Conservation (phyloP, 2,329 filamentous ascomycete species). For the Aspergillus thermomutatus region DNA sequence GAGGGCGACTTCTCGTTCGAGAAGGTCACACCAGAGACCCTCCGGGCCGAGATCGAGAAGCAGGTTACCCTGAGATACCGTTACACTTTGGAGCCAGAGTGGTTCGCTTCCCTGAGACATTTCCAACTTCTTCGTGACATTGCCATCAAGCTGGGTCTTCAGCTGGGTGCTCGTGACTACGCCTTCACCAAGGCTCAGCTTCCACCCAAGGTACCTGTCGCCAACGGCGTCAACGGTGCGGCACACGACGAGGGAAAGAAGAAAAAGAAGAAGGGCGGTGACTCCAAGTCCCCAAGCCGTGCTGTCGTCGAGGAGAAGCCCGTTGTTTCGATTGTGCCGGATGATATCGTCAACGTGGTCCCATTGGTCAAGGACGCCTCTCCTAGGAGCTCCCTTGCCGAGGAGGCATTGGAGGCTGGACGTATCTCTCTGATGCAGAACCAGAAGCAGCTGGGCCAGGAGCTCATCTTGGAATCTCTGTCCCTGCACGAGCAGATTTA, state of each 20-base stretch:
- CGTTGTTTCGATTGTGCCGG: constrained; percentile 67
- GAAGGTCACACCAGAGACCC: constrained; percentile 67
- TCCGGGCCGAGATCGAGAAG: constrained; percentile 66
- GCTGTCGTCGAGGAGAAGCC: constrained; percentile 43
- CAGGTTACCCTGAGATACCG: constrained; percentile 74
- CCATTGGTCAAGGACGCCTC: constrained; percentile 92
- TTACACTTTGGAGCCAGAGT: constrained; percentile 66
- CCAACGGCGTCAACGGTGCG: constrained; percentile 37
- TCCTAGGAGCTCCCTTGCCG: constrained; percentile 83
- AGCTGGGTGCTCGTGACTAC: constrained; percentile 77
- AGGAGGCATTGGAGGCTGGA: constrained; percentile 93
- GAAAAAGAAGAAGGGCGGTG: constrained; percentile 58
- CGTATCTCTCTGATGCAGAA: constrained; percentile 94
- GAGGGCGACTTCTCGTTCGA: constrained; percentile 81
- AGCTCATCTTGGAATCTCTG: constrained; percentile 90
- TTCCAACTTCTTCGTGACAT: constrained; percentile 87
- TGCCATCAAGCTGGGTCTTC: constrained; percentile 82
- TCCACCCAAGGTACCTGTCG: constrained; percentile 30
- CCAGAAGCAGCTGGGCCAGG: constrained; percentile 93
- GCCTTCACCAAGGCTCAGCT: constrained; percentile 55
- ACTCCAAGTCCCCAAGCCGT: constrained; percentile 46
- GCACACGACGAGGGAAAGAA: constrained; percentile 45
- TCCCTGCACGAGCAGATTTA: constrained; percentile 98
- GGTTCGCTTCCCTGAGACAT: constrained; percentile 66
- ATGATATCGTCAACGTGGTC: constrained; percentile 90